Evolutionary conservation across 768 basidiomycete genomes (phyloP).

Genomic region (Mycena venus): DNA sequence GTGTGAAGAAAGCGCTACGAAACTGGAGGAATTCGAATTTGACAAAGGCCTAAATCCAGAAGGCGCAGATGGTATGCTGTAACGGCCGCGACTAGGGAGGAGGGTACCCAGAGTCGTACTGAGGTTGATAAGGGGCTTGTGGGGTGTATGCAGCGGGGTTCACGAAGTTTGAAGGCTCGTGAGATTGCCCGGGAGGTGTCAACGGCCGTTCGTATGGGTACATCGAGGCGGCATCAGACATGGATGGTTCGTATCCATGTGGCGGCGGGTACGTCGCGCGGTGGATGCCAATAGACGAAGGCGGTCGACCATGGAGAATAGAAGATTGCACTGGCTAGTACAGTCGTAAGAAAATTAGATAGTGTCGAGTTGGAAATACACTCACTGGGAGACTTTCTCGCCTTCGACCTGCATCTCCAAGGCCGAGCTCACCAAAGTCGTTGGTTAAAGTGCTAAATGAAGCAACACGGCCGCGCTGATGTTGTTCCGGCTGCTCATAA

Average conservation of each 20-base stretch:
- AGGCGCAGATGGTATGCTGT: conserved; percentile 74
- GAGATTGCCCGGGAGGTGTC: conserved; percentile 52
- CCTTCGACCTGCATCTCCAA: conserved; percentile 60
- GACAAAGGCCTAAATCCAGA: conserved; percentile 77
- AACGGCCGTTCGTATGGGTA: conserved; percentile 57
- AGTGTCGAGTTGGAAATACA: conserved; percentile 25
- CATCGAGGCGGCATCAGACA: conserved; percentile 44
- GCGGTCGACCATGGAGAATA: conserved; percentile 29
- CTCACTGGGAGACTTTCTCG: conserved; percentile 74
- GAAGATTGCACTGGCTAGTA: conserved; percentile 12
- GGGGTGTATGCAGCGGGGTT: conserved; percentile 41
- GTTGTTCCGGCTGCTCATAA: conserved; percentile 66
- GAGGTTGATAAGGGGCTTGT: conserved; percentile 55
- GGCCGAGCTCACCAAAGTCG: conserved; percentile 76
- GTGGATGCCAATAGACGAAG: conserved; percentile 18
- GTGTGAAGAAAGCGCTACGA: conserved; percentile 51
- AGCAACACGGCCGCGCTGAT: conserved; percentile 47
- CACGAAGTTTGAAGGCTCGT: conserved; percentile 45
- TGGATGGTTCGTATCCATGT: conserved; percentile 56
- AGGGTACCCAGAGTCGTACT: conserved; percentile 43
- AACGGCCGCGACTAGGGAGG: conserved; percentile 64
- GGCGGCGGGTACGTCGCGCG: conserved; percentile 45
- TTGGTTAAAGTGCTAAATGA: conserved; percentile 69
- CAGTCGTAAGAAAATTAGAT: conserved; percentile 1
- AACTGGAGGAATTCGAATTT: conserved; percentile 52